Evolutionary conservation across 1,284 basidiomycete genomes (phyloP), one percentile per base, ranked within the genome.

Genomic region (Moesziomyces sp.): DNA sequence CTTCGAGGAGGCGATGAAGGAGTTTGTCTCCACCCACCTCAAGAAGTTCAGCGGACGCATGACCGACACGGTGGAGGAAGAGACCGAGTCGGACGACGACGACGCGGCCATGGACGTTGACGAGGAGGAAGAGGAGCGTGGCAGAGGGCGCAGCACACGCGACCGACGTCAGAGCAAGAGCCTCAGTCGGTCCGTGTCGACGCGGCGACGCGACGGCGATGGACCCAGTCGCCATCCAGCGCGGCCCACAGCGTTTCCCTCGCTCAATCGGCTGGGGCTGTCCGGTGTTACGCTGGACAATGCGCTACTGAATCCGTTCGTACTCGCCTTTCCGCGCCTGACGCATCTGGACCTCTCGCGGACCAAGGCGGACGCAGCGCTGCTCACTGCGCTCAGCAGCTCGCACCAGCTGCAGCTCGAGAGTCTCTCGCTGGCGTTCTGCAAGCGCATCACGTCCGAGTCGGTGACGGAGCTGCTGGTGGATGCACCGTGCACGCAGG

Each of bases 401-500:
- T 90, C 90, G 5, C 75, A 86, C 6, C 89, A 89, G 35, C 85
- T 92, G 74, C 89, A 88, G 34, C 88, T 98, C 30, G 88, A 89
- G 70, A 91, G 92, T 0, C 88, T 99, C 48, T 92, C 92, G 9
- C 87, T 98, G n/a, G 92, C 92, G 11, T 89, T 94, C 11, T 98
- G 95, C 86, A 90, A 90, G 50, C 89, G 91, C 62, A 87, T 98
- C 47, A 92, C 92, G 0, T 90, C 93, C 56, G 88, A 90, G 62
- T 90, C 91, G 52, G 89, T 98, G 77, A 88, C 89, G 51, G 86
- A 89, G 53, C 91, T 98, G 84, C 87, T 97, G 44, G 84, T 92
- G 48, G 86, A 89, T 46, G 90, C 89, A 0, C 90, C 90, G 35
- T 90, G 90, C 3, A 86, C 86, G 10, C 76, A 80, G 14, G 86